Evolutionary conservation across 192 early-diverging fungal genomes (phyloP), one percentile per base, ranked within the genome.

Genomic region (Coemansia sp.): DNA sequence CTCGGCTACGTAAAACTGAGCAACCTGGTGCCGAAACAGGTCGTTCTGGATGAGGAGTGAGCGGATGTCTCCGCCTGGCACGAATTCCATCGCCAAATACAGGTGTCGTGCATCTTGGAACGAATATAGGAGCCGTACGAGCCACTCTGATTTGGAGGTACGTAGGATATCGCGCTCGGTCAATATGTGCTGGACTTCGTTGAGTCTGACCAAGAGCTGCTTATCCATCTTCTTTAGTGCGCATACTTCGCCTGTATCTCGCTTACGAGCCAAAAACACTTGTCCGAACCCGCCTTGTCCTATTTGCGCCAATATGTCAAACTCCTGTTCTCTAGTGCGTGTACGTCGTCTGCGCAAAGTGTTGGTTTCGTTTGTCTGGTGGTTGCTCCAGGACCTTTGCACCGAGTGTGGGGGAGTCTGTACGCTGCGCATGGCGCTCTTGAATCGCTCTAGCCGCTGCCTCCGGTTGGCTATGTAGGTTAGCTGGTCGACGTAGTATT

Each of bases 1-100:
- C 82, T 98, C 96, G 5, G 93, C 93, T 47, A 94, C 83, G 71
- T 98, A 98, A 70, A 96, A 97, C 38, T 87, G 84, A 16, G 92
- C 93, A 68, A 90, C 86, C 1, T 84, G 79, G 73, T 96, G 89
- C 50, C 87, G 84, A 20, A 97, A 75, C 7, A 92, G 76, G 16
- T 89, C 90, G 68, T 79, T 86, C 30, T 87, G 87, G 34, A 89
- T 92, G 18, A 95, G 78, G 63, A 94, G 80, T 35, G 94, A 92
- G 41, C 90, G 80, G 37, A 93, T 83, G 62, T 93, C 92, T 11
- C 92, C 92, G 53, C 92, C 92, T 0, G 79, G 80, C 30, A 80
- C 76, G 73, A 81, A 84, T 76, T 84, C 89, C 90, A 93, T 92
- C 20, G 89, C 92, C 62, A 93, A 63, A 63, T 91, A 93, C 24